These are phyloP conservation scores for Endothia cerciana DNA, from an alignment of 2,329 filamentous ascomycete genomes.

Conservation along the genomic window DNA sequence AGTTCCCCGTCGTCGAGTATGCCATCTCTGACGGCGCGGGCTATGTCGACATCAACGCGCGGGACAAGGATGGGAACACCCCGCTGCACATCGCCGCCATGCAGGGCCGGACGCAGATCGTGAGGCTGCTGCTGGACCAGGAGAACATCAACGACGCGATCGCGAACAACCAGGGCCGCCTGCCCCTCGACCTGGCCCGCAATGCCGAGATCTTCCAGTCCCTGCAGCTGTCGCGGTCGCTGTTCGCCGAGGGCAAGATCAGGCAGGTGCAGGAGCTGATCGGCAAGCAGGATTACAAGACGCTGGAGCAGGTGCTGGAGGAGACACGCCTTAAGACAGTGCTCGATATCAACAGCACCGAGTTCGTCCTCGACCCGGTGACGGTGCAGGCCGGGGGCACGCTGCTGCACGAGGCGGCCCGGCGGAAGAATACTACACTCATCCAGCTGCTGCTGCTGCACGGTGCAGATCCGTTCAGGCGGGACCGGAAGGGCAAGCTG, in stretches of 20 bases:
- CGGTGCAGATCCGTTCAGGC: slow-evolving; percentile 92
- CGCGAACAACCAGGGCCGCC: slow-evolving; percentile 80
- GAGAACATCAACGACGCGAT: slow-evolving; percentile 86
- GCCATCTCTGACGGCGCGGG: slow-evolving; percentile 76
- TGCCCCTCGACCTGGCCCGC: slow-evolving; percentile 84
- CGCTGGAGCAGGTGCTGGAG: slow-evolving; percentile 77
- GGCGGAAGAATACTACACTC: slow-evolving; percentile 82
- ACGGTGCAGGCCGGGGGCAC: slow-evolving; percentile 87
- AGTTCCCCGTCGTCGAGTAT: slow-evolving; percentile 89
- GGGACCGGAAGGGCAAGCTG: slow-evolving; percentile 92
- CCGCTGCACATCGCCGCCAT: slow-evolving; percentile 85
- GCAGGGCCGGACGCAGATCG: slow-evolving; percentile 78
- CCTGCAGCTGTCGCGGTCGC: slow-evolving; percentile 84
- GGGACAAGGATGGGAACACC: slow-evolving; percentile 93
- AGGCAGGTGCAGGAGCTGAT: slow-evolving; percentile 83
- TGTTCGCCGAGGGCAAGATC: slow-evolving; percentile 87
- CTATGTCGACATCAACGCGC: slow-evolving; percentile 80
- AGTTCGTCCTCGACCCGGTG: slow-evolving; percentile 79
- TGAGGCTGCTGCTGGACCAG: slow-evolving; percentile 82
- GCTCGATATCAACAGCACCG: slow-evolving; percentile 89
- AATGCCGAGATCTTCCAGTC: slow-evolving; percentile 96
- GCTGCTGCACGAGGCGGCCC: slow-evolving; percentile 88
- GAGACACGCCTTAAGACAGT: slow-evolving; percentile 85
- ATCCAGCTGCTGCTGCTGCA: slow-evolving; percentile 91
- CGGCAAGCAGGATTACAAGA: slow-evolving; percentile 71